phyloP scores from a whole-genome alignment of 164 flowering plant species.

The Annona squamosa region DNA sequence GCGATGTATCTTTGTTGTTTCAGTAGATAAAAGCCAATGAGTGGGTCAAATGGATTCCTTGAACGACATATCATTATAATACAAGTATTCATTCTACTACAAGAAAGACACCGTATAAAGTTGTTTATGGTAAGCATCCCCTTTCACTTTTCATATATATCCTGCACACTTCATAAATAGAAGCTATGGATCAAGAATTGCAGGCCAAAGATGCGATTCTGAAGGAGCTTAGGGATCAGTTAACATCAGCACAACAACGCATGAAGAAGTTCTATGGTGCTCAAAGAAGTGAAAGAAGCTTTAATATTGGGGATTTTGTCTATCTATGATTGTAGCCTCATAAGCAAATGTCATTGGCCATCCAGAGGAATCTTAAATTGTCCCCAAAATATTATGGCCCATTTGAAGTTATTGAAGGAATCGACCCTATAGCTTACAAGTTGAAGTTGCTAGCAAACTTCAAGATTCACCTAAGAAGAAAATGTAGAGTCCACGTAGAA shows the following conservation, averaged over 20 bases:
- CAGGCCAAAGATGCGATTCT: neutral
- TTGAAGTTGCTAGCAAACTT: neutral
- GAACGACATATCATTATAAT: neutral
- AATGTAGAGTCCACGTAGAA: neutral
- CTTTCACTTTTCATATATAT: neutral
- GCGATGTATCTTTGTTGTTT: neutral
- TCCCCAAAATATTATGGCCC: neutral
- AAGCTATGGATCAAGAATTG: neutral
- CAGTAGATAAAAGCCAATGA: too few species aligned
- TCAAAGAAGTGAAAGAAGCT: neutral
- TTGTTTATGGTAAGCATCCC: slow-evolving; percentile 3
- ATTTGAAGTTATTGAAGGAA: neutral
- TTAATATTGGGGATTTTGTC: too few species aligned
- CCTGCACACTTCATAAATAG: neutral
- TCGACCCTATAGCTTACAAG: neutral
- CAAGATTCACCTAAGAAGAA: neutral
- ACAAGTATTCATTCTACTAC: neutral
- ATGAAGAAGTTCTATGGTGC: neutral
- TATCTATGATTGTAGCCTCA: too few species aligned
- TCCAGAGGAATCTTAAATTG: neutral
- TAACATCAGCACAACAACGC: neutral
- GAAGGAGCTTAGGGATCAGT: too few species aligned
- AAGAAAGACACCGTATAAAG: neutral
- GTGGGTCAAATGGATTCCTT: neutral
- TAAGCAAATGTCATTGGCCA: neutral